Evolutionary conservation across 768 basidiomycete species (phyloP), one percentile per base, ranked within the genome.

Genomic region (Lyophyllum decastes): DNA sequence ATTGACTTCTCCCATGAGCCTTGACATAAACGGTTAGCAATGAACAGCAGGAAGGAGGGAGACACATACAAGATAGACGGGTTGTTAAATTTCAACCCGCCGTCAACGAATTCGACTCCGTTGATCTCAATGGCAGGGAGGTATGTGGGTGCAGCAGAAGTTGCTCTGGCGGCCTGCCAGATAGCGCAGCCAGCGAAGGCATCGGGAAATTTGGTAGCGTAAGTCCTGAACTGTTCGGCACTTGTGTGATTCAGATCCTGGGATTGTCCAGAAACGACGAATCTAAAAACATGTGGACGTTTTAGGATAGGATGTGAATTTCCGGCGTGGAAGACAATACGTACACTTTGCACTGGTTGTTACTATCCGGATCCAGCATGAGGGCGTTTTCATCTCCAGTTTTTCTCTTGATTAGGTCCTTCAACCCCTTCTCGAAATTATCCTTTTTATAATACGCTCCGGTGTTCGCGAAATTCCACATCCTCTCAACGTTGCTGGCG

Each of bases 141-240:
- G 48, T 71, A 74, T 1, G 63, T 67, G 6, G 71, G 71, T 2
- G 72, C 74, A n/a, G 73, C 72, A 24, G 72, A 71, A 0, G 74
- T 76, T 1, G 73, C 74, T 21, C 73, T 57, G 4, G 67, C 71
- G 7, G 71, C 73, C 62, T 74, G 63, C 73, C 74, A 74, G 45
- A 75, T 73, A 45, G 60, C 58, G 55, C 69, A 72, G 17, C 64
- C 63, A 14, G 62, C 53, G 48, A 66, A 67, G 1, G 63, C 63
- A 54, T 69, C 64, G 22, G 69, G 67, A 33, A 70, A 64, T 22
- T 66, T 64, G n/a, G 52, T 70, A 19, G 51, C 52, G 54, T 73
- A 74, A 14, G 71, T 69, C 21, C 72, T 67, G 45, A 70, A 58
- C 41, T 70, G 66, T 25, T 66, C 68, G 25, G 72, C 69, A n/a